phyloP scores from a whole-genome alignment of 441 rosid species.

The Theobroma grandiflorum region DNA sequence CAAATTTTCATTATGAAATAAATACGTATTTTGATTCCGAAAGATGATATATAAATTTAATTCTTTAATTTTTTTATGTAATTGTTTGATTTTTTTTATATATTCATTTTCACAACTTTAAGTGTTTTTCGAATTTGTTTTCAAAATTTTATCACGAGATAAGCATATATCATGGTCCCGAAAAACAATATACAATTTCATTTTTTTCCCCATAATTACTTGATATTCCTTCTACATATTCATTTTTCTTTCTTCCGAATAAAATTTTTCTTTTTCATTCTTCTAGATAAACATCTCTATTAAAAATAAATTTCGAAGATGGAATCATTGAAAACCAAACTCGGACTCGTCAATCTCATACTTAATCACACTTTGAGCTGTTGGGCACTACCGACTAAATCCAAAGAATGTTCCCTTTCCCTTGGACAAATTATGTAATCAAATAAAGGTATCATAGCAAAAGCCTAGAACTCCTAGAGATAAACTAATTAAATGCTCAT shows the following conservation, averaged over 20 bases:
- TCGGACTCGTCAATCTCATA: background rate
- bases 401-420: conserved; percentile 28
- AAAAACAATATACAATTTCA: background rate
- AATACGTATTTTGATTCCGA: too few relatives aligned
- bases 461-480: conserved; percentile 14
- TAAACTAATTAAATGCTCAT: conserved; percentile 14
- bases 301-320: background rate
- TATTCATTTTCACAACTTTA: background rate
- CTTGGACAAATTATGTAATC: conserved; percentile 32
- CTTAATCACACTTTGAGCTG: conserved; percentile 22
- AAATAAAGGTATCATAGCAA: background rate
- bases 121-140: background rate
- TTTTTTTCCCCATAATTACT: background rate
- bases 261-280: background rate
- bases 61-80: too few relatives aligned
- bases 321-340: conserved; percentile 11
- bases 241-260: background rate
- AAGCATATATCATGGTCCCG: background rate
- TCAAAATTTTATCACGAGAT: background rate
- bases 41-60: too few relatives aligned
- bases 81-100: too few relatives aligned
- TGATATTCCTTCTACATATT: background rate
- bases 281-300: background rate
- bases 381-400: conserved; percentile 39
- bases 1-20: too few relatives aligned